Evolutionary conservation across 2,329 filamentous ascomycete genomes (phyloP), one percentile per base, ranked within the genome.

Genomic region (Alternaria solani): DNA sequence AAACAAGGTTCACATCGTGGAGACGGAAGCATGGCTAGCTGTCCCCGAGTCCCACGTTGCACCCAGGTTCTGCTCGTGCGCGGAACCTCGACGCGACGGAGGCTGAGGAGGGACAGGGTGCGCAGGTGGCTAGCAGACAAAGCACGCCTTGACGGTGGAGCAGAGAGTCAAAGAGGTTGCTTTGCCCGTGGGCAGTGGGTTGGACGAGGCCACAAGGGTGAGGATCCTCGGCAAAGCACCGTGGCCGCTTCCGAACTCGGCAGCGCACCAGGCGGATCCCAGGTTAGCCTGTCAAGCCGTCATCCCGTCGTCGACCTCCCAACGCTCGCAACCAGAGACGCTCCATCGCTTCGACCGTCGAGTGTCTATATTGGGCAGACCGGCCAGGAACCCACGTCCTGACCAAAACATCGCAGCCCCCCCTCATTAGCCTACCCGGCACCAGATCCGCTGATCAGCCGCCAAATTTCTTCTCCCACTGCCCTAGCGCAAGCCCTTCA

Each of bases 401-500:
- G 56, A 54, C 46, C 42, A 65, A 62, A 60, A 39, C 66, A 65
- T 39, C 4, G 36, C 20, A 39, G 3, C 60, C 65, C 61, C 61
- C 65, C 64, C 66, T 63, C 66, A 57, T 65, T 65, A 69, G 64
- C 48, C 52, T 62, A 49, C 48, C 51, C 57, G 46, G 52, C 57
- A 38, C 51, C 53, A 47, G 52, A 68, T 59, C 60, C 59, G 64
- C 65, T 60, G 67, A 67, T 70, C 67, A 66, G 62, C 70, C 67
- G 64, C 70, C 67, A 67, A 65, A 67, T 65, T 69, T 70, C 56
- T 70, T 56, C 60, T 69, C 62, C 62, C 51, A 62, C 66, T 66
- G 68, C 68, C 75, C 70, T 63, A 72, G 74, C 74, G 72, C 70
- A 66, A 62, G 66, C 70, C 68, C 58, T 68, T 65, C 69, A 47